phyloP scores from a whole-genome alignment of 208 protist species.

The Crithidia bombi region DNA sequence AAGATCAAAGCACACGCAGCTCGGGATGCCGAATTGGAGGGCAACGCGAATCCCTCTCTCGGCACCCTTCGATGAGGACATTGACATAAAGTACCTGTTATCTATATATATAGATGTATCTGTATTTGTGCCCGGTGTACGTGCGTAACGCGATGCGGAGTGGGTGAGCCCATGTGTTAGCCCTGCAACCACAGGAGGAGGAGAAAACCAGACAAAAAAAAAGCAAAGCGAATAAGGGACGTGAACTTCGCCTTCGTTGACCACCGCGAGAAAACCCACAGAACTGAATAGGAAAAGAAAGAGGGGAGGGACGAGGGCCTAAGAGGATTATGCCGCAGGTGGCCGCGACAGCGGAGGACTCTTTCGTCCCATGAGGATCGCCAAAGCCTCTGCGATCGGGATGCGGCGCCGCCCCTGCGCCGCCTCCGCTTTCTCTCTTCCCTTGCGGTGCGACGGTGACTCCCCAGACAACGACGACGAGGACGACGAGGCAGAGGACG shows the following conservation, averaged over 20 bases:
- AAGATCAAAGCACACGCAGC: no score
- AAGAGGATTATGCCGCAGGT: slow-evolving; percentile 9
- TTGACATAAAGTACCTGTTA: not conserved
- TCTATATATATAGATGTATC: not conserved
- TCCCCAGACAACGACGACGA: not conserved
- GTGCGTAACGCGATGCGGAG: no score
- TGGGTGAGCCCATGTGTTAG: no score
- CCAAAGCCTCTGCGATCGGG: slow-evolving; percentile 52
- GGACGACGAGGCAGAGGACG: slow-evolving; percentile 15
- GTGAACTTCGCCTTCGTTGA: not conserved
- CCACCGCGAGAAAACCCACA: not conserved
- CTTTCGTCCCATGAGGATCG: slow-evolving; percentile 50
- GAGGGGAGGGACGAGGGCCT: not conserved
- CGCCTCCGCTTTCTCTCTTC: not conserved
- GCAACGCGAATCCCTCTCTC: no score
- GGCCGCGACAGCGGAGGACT: slow-evolving; percentile 10
- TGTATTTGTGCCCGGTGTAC: not conserved
- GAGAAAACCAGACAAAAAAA: not conserved
- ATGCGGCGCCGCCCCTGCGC: slow-evolving; percentile 31
- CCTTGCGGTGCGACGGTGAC: not conserved
- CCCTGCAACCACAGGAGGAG: no score
- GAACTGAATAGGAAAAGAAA: slow-evolving; percentile 18
- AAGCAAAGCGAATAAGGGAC: not conserved
- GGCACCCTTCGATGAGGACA: no score
- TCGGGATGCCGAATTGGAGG: no score